Conservation (phyloP, 2,329 filamentous ascomycete genomes). For the Aspergillus sp. region DNA sequence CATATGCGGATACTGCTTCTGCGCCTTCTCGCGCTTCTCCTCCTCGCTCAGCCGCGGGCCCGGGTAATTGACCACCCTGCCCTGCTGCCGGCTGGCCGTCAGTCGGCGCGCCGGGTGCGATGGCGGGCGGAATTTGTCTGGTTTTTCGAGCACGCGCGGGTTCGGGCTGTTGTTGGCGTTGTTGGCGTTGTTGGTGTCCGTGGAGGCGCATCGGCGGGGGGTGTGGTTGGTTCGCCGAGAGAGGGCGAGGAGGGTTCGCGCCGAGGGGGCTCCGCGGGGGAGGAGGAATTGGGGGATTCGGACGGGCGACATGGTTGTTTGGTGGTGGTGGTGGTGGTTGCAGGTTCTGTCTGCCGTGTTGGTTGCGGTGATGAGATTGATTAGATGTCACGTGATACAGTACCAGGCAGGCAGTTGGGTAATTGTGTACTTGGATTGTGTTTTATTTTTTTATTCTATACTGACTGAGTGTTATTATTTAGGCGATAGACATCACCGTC, state of each 20-base stretch:
- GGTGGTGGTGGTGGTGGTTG: too few relatives aligned
- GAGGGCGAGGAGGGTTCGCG: conserved; percentile 20
- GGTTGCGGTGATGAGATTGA: too few relatives aligned
- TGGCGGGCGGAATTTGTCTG: conserved; percentile 80
- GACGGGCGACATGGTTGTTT: conserved; percentile 11
- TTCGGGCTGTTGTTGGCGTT: conserved; percentile 33
- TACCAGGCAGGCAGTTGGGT: too few relatives aligned
- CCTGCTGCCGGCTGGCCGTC: too few relatives aligned
- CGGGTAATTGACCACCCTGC: conserved; percentile 60
- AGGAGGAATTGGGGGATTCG: conserved; percentile 59
- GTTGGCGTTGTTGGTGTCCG: conserved; percentile 3
- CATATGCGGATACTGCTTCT: conserved; percentile 74
- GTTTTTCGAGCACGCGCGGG: conserved; percentile 70
- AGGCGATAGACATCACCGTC: too few relatives aligned
- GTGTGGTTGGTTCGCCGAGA: conserved; percentile 12
- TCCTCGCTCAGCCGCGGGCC: conserved; percentile 60
- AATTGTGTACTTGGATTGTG: too few relatives aligned
- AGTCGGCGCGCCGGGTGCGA: conserved; percentile 74
- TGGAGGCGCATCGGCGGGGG: conserved; percentile 17
- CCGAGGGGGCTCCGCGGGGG: conserved; percentile 42
- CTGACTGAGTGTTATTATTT: too few relatives aligned
- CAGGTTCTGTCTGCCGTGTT: conserved; percentile 2
- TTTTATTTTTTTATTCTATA: too few relatives aligned
- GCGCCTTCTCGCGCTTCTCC: conserved; percentile 57
- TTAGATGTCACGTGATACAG: too few relatives aligned